phyloP scores from a whole-genome alignment of 495 filamentous ascomycete species.

The Aspergillus nidulans region DNA sequence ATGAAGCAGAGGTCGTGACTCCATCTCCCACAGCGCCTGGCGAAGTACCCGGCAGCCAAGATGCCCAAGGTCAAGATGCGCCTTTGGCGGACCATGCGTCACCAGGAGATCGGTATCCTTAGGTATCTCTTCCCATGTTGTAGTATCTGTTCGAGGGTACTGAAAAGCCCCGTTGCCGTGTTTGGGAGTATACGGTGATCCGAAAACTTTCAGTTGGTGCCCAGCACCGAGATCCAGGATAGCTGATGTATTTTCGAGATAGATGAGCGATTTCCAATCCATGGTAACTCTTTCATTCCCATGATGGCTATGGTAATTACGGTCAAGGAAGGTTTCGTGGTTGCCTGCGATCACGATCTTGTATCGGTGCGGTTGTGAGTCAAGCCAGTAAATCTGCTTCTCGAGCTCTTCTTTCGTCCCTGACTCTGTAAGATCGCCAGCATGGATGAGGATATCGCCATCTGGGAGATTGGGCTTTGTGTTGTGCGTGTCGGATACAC shows the following conservation, averaged over 20 bases:
- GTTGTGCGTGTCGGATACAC: slow-evolving; percentile 76
- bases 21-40: slow-evolving; percentile 51
- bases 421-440: slow-evolving; percentile 64
- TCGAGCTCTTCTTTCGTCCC: slow-evolving; percentile 58
- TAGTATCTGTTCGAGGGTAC: slow-evolving; percentile 22
- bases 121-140: slow-evolving; percentile 33
- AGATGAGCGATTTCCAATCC: slow-evolving; percentile 42
- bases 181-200: slow-evolving; percentile 46
- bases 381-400: slow-evolving; percentile 62
- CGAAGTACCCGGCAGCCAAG: slow-evolving; percentile 45
- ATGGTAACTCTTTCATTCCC: not conserved
- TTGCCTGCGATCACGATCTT: slow-evolving; percentile 75
- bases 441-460: slow-evolving; percentile 73
- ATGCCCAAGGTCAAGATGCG: slow-evolving; percentile 57
- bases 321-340: slow-evolving; percentile 65
- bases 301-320: not conserved
- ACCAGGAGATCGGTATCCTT: slow-evolving; percentile 63
- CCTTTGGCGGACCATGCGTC: slow-evolving; percentile 56
- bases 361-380: slow-evolving; percentile 51
- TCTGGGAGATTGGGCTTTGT: slow-evolving; percentile 49
- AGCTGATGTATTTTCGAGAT: slow-evolving; percentile 44
- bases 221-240: slow-evolving; percentile 39
- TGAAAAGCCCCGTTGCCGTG: slow-evolving; percentile 51
- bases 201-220: slow-evolving; percentile 50
- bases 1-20: slow-evolving; percentile 51